Evolutionary conservation across 1,284 basidiomycete genomes (phyloP).

Genomic region (Cystobasidium slooffiae): DNA sequence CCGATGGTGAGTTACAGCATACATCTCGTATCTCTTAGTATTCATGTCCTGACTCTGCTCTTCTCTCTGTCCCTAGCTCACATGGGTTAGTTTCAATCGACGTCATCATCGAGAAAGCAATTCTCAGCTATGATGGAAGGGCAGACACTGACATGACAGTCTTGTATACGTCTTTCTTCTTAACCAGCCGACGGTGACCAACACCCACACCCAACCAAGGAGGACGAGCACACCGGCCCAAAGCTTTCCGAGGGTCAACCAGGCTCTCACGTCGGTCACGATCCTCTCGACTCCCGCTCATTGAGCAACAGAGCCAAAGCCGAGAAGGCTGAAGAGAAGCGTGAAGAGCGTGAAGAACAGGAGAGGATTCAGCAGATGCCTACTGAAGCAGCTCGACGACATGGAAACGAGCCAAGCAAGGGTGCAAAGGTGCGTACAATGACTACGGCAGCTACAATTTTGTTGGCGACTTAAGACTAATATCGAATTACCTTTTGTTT

Average conservation of each 20-base stretch:
- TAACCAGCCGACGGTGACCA: slow-evolving; percentile 39
- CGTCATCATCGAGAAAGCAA: slow-evolving; percentile 1
- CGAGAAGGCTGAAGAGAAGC: slow-evolving; percentile 35
- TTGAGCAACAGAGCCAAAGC: slow-evolving; percentile 24
- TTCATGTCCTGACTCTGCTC: neutral
- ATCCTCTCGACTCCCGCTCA: slow-evolving; percentile 31
- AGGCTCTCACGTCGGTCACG: slow-evolving; percentile 24
- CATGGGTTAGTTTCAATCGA: slow-evolving; percentile 25
- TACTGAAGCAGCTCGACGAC: slow-evolving; percentile 20
- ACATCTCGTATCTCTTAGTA: neutral
- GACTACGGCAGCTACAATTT: neutral
- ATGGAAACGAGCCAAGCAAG: slow-evolving; percentile 41
- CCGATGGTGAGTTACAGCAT: slow-evolving; percentile 1
- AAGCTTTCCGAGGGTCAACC: slow-evolving; percentile 24
- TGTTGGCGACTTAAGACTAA: neutral
- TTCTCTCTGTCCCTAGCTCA: slow-evolving; percentile 6
- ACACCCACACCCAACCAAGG: slow-evolving; percentile 43
- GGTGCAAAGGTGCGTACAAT: slow-evolving; percentile 27
- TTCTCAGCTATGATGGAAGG: neutral
- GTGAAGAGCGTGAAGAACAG: slow-evolving; percentile 19
- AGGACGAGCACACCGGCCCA: slow-evolving; percentile 42
- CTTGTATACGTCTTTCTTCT: neutral
- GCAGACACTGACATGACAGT: neutral
- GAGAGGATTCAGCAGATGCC: slow-evolving; percentile 6
- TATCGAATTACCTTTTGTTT: neutral